Percentiles rank a stretch among this genome's conserved stretches.
phyloP scores from a whole-genome alignment of 805 yeast genomes.

The Schwanniomyces sp. region DNA sequence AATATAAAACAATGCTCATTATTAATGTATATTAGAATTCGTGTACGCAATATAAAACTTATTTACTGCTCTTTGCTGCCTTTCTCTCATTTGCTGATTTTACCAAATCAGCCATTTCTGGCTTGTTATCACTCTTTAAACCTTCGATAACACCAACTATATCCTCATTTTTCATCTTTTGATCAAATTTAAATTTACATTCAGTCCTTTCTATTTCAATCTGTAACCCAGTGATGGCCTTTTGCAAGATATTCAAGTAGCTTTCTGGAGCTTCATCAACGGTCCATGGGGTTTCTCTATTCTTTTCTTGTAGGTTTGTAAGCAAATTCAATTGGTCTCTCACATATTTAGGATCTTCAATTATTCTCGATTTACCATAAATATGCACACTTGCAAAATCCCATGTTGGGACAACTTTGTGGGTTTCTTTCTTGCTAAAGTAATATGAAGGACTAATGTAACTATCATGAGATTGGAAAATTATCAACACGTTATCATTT shows the following conservation, averaged over 20 bases:
- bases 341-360: constrained; percentile 48
- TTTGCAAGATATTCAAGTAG: constrained; percentile 42
- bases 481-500: constrained; percentile 43
- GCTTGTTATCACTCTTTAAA: constrained; percentile 35
- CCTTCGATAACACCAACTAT: constrained; percentile 54
- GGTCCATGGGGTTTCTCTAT: constrained; percentile 48
- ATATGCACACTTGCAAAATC: constrained; percentile 59
- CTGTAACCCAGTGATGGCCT: constrained; percentile 56
- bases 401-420: constrained; percentile 72
- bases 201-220: constrained; percentile 47
- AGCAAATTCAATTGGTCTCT: constrained; percentile 43
- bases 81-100: constrained; percentile 19
- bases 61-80: neutral
- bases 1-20: neutral
- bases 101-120: constrained; percentile 26
- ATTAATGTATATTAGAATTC: neutral
- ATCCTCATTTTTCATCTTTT: constrained; percentile 44
- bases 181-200: constrained; percentile 61
- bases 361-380: constrained; percentile 48
- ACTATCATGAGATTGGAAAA: constrained; percentile 52
- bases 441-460: constrained; percentile 64
- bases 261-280: constrained; percentile 57
- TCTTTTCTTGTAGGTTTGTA: constrained; percentile 48
- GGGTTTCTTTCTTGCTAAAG: constrained; percentile 53
- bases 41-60: neutral